A percentile compares a stretch with the other conserved stretches of the same genome.
These are phyloP conservation scores for Diutina sp. DNA, from an alignment of 1,139 yeast species.

Conservation along the genomic window DNA sequence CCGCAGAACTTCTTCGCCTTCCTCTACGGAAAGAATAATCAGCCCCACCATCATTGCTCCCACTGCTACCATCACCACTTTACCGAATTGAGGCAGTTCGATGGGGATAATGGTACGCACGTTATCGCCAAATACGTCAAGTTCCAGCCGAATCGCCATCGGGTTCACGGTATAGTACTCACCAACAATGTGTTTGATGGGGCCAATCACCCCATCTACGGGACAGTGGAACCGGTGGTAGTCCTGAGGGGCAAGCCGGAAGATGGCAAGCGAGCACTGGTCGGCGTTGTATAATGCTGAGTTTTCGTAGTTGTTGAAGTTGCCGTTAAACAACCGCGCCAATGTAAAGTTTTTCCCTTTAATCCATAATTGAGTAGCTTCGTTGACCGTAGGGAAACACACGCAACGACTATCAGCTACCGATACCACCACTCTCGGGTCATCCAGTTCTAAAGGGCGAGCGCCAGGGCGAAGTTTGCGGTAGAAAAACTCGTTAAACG, in stretches of 20 bases:
- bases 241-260: conserved; percentile 92
- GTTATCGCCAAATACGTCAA: conserved; percentile 92
- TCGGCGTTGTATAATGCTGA: conserved; percentile 23
- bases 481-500: conserved; percentile 85
- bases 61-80: conserved; percentile 65
- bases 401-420: conserved; percentile 88
- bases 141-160: conserved; percentile 80
- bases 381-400: conserved; percentile 45
- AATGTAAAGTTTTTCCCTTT: conserved; percentile 74
- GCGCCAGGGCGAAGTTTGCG: conserved; percentile 63
- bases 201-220: conserved; percentile 58
- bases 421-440: conserved; percentile 43
- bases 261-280: conserved; percentile 58
- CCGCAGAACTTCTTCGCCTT: conserved; percentile 44
- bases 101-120: conserved; percentile 69
- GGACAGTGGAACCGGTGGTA: conserved; percentile 92
- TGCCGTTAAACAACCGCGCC: conserved; percentile 47
- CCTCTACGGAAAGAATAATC: conserved; percentile 56
- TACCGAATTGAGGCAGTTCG: conserved; percentile 61
- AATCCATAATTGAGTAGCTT: conserved; percentile 77
- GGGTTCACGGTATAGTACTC: conserved; percentile 96
- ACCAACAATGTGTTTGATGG: conserved; percentile 62
- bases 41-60: conserved; percentile 99
- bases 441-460: conserved; percentile 52
- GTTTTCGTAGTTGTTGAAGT: conserved; percentile 35